Base-by-base conservation (phyloP, 2,329 filamentous ascomycete genomes). In the Ustulina deusta region DNA sequence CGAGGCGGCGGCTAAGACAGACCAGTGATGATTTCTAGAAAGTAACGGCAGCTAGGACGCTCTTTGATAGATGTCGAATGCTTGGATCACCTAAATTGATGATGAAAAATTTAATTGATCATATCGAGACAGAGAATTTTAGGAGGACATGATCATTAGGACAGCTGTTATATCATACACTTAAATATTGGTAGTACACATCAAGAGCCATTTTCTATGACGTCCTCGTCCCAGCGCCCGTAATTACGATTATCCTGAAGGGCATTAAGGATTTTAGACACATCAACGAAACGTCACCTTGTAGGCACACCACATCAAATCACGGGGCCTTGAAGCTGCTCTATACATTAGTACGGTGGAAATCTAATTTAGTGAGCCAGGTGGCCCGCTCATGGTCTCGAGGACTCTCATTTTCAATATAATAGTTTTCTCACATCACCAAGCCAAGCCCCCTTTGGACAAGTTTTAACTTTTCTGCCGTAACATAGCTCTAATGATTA, bases 161-260 rank as follows among this genome's bases (percentile, higher is more conserved):
- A 4, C 6, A 20, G 54, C 52, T n/a, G 6, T 29, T 2, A 34
- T 49, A 11, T 25, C 22, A 38, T 38, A 51, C 9, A 17, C 48
- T 40, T 58, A 20, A 42, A 32, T 9, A 13, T 22, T 20, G 17
- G 7, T 11, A 40, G 7, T 44, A 29, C n/a, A 36, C 57, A 27
- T 3, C n/a, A 42, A 17, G 22, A 29, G n/a, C 15, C 9, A 6
- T n/a, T 11, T 25, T 44, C 62, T 51, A 65, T 66, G 63, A 66
- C 63, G 63, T 42, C 17, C 17, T 32, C 11, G 11, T 15, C 20
- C 22, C n/a, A 25, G 13, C 34, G 38, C 55, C 49, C 34, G 51
- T 61, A 61, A 65, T 60, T 1, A 51, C 51, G 40, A 55, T 49
- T 25, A 13, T 7, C 13, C 38, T 56, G 13, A 5, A 36, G 38